Evolutionary conservation across 768 basidiomycete genomes (phyloP), one percentile per base, ranked within the genome.

Genomic region (Lyophyllum decastes): DNA sequence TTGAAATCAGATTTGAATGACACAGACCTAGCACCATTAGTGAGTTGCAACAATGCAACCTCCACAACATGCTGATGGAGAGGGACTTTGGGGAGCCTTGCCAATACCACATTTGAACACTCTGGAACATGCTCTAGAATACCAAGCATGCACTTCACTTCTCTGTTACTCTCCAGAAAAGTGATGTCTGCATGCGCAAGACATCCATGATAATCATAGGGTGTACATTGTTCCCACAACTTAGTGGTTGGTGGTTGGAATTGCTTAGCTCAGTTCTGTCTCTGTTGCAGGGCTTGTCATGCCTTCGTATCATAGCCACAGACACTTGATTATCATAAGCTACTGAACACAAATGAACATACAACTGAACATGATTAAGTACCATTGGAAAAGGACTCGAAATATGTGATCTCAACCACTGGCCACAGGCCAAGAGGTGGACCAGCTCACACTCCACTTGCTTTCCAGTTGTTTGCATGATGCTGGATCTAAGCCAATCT

Each of bases 161-260:
- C 40, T 24, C 50, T 50, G 19, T 55, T 57, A 8, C 41, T 45
- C 24, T 38, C 54, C 2, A 21, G n/a, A 24, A 62, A 64, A 0
- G 68, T 72, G 38, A 77, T 56, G 8, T 76, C 75, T 0, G 61
- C 68, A 61, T 76, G 74, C 0, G 71, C 75, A 8, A 73, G 64
- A 54, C 76, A 77, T 12, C 69, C 71, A 7, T 70, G 70, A 58
- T 68, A 73, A 17, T 58, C 59, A 17, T 26, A 33, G 27, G 48
- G 4, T 5, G 26, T 21, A 49, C 21, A 9, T n/a, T 24, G 21
- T 19, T 5, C 19, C 10, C 41, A n/a, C n/a, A n/a, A n/a, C n/a
- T n/a, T n/a, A 17, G 41, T n/a, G 12, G 17, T 43, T 8, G 41
- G 17, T n/a, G 6, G 5, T 7, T 6, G n/a, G 41, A 10, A 43